Conservation (phyloP, 2,329 filamentous ascomycete genomes). For the Trichophyton benhamiae region DNA sequence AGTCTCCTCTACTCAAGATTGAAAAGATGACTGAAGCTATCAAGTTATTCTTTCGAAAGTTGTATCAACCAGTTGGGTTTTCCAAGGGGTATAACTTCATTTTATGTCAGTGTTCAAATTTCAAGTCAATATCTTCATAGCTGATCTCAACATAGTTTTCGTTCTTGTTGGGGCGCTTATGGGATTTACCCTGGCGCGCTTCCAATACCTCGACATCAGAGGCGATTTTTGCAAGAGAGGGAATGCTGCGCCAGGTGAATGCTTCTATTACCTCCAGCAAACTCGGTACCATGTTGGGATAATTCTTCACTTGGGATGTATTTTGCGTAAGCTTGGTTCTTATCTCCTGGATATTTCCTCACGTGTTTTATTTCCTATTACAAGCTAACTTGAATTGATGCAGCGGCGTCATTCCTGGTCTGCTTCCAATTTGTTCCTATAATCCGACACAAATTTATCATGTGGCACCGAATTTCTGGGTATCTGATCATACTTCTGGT, state of each 20-base stretch:
- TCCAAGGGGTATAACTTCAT: slow-evolving; percentile 10
- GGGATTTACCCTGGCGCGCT: slow-evolving; percentile 39
- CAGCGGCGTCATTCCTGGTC: slow-evolving; percentile 29
- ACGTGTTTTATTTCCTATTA: not conserved
- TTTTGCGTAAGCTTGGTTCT: slow-evolving; percentile 17
- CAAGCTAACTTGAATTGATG: not conserved
- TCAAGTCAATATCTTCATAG: not conserved
- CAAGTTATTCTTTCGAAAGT: not conserved
- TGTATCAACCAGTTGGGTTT: not conserved
- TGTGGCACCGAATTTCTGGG: slow-evolving; percentile 50
- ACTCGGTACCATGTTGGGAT: slow-evolving; percentile 30
- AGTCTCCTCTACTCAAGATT: not conserved
- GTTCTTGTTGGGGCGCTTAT: slow-evolving; percentile 37
- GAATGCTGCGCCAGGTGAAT: slow-evolving; percentile 31
- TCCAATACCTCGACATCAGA: slow-evolving; percentile 32
- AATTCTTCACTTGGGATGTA: slow-evolving; percentile 30
- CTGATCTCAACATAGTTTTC: slow-evolving; percentile 15
- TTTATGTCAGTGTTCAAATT: slow-evolving; percentile 1
- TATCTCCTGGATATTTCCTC: too few species aligned
- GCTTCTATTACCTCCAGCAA: slow-evolving; percentile 30
- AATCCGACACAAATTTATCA: slow-evolving; percentile 36
- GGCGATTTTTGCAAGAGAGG: not conserved
- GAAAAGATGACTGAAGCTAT: not conserved
- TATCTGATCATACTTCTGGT: slow-evolving; percentile 43
- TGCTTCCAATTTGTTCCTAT: slow-evolving; percentile 33